Evolutionary conservation across 768 basidiomycete genomes (phyloP), one percentile per base, ranked within the genome.

Genomic region (Russula sp.): DNA sequence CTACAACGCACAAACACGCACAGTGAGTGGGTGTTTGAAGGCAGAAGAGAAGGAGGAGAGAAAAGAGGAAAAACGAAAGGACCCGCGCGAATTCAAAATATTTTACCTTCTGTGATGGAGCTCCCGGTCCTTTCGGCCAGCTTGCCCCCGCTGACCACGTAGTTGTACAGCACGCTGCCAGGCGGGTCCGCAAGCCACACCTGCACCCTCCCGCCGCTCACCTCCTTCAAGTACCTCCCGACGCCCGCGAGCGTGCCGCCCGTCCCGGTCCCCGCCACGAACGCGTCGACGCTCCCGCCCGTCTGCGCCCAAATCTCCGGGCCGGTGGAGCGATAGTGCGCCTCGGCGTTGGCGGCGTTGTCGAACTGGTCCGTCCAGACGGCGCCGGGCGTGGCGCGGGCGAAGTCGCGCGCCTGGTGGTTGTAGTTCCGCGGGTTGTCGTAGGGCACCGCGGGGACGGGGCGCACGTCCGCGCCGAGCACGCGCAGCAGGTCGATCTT

Each of bases 351-450:
- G 20, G 96, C 93, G 31, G 80, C 85, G 75, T 98, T 98, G 77
- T 98, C 96, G 71, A 99, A 98, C 75, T 99, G 97, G 77, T 99
- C 83, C 8, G 93, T 98, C 96, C 97, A 98, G 61, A 98, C 83
- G 10, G 93, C 87, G 71, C 97, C 97, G 1, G 79, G 76, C 27
- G 87, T 73, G 16, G 77, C 76, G 45, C 82, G 81, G 40, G 97
- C 96, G 65, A 86, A 90, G 67, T 94, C 90, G 51, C 87, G 86
- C 32, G 97, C 97, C 76, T 95, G 94, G 77, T 98, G 97, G 74
- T 99, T 99, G 79, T 98, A 99, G 77, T 99, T 98, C 64, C 80
- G 74, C 6, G 95, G 94, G 74, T 99, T 87, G 70, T 98, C 94
- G 73, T 90, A 98, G 11, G 97, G 86, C 37, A 99, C 97, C 2